phyloP scores from a whole-genome alignment of 352 stramenopile genomes.

The Phytopythium kandeliae region DNA sequence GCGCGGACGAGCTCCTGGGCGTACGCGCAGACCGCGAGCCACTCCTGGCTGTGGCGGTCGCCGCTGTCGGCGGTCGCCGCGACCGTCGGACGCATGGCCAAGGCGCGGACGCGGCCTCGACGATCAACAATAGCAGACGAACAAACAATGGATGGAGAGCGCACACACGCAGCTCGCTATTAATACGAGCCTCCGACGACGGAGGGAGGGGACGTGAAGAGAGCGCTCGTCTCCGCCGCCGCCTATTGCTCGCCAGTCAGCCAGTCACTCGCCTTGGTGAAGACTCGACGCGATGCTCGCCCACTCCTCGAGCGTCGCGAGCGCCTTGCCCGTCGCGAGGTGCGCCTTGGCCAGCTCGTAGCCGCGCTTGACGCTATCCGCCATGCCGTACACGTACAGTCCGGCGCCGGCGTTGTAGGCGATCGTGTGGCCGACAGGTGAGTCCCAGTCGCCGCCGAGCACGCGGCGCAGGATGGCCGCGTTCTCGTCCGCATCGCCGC shows the following conservation, averaged over 20 bases:
- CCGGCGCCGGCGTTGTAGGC: conserved; percentile 97
- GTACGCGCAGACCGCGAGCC: conserved; percentile 20
- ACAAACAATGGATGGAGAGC: too few species aligned
- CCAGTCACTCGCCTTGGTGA: conserved; percentile 15
- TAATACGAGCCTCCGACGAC: too few species aligned
- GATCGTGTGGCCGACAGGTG: conserved; percentile 96
- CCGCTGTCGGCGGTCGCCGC: neutral
- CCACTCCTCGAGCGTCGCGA: conserved; percentile 67
- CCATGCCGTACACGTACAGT: conserved; percentile 96
- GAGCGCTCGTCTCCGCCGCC: too few species aligned
- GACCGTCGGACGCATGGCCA: neutral
- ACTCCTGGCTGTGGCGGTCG: neutral
- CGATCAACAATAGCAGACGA: neutral
- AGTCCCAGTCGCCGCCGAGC: conserved; percentile 78
- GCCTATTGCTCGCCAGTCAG: neutral
- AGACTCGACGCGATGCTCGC: conserved; percentile 44
- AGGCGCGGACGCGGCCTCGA: neutral
- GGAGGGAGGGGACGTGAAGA: neutral
- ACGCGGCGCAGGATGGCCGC: conserved; percentile 88
- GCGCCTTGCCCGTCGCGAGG: conserved; percentile 57
- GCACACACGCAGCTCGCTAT: neutral
- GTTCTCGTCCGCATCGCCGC: conserved; percentile 94
- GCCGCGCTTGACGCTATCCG: conserved; percentile 81
- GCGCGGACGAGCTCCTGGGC: conserved; percentile 44
- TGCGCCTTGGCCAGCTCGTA: conserved; percentile 79